A percentile compares a stretch with the other conserved stretches of the same genome.
Conservation (phyloP, 2,329 filamentous ascomycete genomes). For the Teratosphaeria zuluensis region DNA sequence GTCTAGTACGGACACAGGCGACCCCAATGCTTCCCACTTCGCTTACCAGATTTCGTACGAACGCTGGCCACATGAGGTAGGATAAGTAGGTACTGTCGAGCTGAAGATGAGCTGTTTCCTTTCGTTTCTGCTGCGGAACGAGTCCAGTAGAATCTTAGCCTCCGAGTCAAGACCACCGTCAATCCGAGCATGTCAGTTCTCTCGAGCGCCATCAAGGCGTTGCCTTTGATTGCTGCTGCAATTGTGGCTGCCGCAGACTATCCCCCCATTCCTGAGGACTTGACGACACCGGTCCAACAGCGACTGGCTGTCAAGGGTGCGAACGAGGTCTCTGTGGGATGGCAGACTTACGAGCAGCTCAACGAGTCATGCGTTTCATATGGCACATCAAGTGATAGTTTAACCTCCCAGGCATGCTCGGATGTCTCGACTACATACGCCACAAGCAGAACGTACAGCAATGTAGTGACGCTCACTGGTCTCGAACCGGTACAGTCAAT, state of each 20-base stretch:
- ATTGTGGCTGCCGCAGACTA: background rate
- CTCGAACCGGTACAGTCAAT: constrained; percentile 32
- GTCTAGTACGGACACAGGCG: background rate
- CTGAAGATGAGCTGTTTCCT: background rate
- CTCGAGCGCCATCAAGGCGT: no score
- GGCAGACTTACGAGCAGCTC: constrained; percentile 47
- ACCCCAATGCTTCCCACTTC: background rate
- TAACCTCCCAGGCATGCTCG: constrained; percentile 37
- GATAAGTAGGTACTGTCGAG: background rate
- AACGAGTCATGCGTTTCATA: constrained; percentile 42
- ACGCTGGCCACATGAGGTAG: background rate
- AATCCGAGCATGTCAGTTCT: no score
- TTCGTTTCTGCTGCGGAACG: background rate
- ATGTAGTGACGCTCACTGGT: constrained; percentile 38
- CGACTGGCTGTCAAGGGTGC: constrained; percentile 43
- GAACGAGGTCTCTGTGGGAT: constrained; percentile 42
- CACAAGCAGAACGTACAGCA: constrained; percentile 46
- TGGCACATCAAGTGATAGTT: constrained; percentile 33
- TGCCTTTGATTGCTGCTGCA: background rate
- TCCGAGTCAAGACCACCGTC: no score
- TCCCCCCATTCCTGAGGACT: background rate
- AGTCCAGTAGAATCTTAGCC: background rate
- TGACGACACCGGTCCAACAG: constrained; percentile 44
- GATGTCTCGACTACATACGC: constrained; percentile 40
- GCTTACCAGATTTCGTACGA: background rate